Conservation (phyloP, 108 stramenopile genomes). For the Schizochytrium sp. region DNA sequence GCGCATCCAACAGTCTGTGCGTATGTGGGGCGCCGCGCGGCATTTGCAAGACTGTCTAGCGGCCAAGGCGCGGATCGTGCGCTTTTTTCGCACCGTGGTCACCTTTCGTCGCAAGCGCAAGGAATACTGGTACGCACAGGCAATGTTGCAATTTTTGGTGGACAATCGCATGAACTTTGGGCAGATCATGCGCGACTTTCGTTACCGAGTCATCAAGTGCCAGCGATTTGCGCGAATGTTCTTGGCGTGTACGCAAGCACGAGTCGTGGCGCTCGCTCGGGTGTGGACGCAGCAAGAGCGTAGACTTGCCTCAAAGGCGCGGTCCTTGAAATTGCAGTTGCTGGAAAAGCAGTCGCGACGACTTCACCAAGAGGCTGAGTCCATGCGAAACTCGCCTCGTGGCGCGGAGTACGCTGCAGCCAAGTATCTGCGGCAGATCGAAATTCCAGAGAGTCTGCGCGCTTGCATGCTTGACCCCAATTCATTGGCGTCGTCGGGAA, state of each 20-base stretch:
- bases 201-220: background rate
- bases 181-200: constrained; percentile 7
- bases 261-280: background rate
- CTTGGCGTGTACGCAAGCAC: background rate
- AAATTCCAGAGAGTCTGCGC: background rate
- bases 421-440: background rate
- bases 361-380: background rate
- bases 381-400: background rate
- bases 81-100: background rate
- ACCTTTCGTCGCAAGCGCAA: background rate
- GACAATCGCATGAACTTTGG: background rate
- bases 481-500: too few relatives aligned
- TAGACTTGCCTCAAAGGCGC: background rate
- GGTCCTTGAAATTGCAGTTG: background rate
- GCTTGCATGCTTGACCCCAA: background rate
- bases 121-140: background rate
- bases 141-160: background rate
- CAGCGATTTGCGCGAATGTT: background rate
- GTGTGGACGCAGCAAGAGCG: background rate
- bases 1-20: background rate
- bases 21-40: background rate
- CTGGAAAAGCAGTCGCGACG: background rate
- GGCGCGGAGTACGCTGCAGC: background rate
- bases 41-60: background rate
- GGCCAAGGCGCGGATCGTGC: background rate